phyloP scores from a whole-genome alignment of 768 basidiomycete genomes.

The Russula lepida region DNA sequence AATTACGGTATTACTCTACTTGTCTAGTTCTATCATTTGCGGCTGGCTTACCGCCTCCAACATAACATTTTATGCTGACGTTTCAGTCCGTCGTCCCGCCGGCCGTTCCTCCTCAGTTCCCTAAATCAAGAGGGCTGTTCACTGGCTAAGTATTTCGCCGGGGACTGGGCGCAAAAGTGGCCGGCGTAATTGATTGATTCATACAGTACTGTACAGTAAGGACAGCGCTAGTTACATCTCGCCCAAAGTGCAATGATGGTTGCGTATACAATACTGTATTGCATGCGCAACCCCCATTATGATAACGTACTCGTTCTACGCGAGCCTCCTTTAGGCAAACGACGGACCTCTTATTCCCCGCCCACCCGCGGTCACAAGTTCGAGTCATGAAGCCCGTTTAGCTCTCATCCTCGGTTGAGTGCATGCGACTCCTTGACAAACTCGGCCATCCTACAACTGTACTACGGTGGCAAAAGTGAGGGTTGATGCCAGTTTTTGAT shows the following conservation, averaged over 20 bases:
- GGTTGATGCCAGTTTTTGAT: not conserved
- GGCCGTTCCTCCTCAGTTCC: not conserved
- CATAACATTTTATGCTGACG: not conserved
- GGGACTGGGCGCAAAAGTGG: not conserved
- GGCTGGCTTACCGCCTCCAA: not conserved
- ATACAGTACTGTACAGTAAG: too few species aligned
- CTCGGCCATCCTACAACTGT: not conserved
- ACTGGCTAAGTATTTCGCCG: not conserved
- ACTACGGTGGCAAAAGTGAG: not conserved
- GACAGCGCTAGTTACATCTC: not conserved
- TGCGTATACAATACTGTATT: not conserved
- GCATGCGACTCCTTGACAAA: not conserved
- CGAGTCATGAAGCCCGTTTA: not conserved
- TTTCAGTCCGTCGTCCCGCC: not conserved
- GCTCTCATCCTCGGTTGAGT: not conserved
- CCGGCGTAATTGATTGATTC: too few species aligned
- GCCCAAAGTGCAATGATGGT: not conserved
- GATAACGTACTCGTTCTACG: not conserved
- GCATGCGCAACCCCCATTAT: not conserved
- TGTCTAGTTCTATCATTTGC: not conserved
- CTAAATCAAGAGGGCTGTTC: not conserved
- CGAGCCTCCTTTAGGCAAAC: not conserved
- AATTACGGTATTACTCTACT: not conserved
- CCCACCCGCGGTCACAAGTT: not conserved
- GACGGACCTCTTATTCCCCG: not conserved